Percentiles rank a stretch among this genome's conserved stretches.
Evolutionary conservation across 2,329 filamentous ascomycete species (phyloP).

Genomic region (Sporothrix euskadiensis): DNA sequence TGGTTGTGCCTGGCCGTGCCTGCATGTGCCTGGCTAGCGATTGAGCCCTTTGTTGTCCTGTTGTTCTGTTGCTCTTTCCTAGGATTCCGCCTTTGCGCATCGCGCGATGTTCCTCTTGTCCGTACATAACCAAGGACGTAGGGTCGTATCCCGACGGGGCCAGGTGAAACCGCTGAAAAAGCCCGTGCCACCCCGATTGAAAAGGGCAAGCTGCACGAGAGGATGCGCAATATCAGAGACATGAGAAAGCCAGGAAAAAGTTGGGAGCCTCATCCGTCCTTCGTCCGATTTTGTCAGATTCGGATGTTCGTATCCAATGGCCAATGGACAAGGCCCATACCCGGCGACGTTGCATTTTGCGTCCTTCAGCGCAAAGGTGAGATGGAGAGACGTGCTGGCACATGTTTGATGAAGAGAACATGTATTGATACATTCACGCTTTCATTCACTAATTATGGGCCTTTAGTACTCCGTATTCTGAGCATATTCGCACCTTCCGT

Average conservation of each 20-base stretch:
- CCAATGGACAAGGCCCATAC: not conserved
- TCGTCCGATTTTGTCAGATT: not conserved
- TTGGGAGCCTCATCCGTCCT: not conserved
- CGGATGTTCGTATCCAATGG: constrained; percentile 1
- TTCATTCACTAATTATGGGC: no score
- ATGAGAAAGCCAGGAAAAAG: not conserved
- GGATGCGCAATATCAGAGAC: not conserved
- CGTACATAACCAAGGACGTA: not conserved
- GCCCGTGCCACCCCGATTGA: constrained; percentile 9
- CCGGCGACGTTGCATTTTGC: constrained; percentile 4
- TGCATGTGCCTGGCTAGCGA: constrained; percentile 7
- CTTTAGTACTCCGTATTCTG: no score
- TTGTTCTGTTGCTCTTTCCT: no score
- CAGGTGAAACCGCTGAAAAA: not conserved
- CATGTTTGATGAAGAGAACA: not conserved
- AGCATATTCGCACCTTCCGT: not conserved
- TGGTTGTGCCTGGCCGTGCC: not conserved
- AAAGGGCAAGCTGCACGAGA: not conserved
- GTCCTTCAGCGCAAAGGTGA: not conserved
- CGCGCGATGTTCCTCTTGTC: not conserved
- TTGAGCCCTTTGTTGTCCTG: not conserved
- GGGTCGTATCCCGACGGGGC: not conserved
- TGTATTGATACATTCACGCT: not conserved
- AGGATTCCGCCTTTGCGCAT: not conserved
- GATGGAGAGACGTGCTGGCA: not conserved